A percentile compares a stretch with the other conserved stretches of the same genome.
phyloP scores from a whole-genome alignment of 163 green algal genomes.

The Prototheca cutis region DNA sequence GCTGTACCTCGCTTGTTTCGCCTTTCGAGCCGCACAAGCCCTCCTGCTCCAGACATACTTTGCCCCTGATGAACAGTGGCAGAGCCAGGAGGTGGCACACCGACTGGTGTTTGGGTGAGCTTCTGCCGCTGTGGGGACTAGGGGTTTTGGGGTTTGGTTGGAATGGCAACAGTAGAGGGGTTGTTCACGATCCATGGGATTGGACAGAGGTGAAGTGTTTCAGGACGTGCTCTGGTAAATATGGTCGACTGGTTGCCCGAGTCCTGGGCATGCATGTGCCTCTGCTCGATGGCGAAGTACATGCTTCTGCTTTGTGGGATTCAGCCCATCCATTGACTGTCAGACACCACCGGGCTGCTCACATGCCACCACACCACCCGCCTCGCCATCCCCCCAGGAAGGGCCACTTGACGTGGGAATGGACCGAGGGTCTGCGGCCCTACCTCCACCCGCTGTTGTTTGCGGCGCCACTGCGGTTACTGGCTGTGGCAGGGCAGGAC shows the following conservation, averaged over 20 bases:
- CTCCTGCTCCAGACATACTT: constrained; percentile 44
- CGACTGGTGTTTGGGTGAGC: constrained; percentile 45
- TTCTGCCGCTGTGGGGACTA: not conserved
- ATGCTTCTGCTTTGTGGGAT: no score
- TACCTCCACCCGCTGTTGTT: constrained; percentile 48
- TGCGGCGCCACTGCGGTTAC: constrained; percentile 29
- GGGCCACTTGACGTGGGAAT: constrained; percentile 62
- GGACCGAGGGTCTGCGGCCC: constrained; percentile 38
- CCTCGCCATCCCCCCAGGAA: constrained; percentile 27
- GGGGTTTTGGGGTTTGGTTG: not conserved
- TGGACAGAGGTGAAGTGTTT: no score
- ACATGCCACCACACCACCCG: no score
- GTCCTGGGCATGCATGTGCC: no score
- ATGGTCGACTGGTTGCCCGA: no score
- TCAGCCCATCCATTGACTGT: no score
- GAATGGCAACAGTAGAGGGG: no score
- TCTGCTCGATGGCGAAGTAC: no score
- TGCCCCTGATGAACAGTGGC: constrained; percentile 63
- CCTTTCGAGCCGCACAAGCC: constrained; percentile 1
- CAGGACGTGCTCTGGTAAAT: no score
- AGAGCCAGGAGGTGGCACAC: constrained; percentile 54
- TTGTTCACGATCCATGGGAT: no score
- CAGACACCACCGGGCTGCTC: no score
- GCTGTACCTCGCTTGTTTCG: not conserved
- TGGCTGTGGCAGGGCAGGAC: constrained; percentile 27